Evolutionary conservation across 345 rosid genomes (phyloP), one percentile per base, ranked within the genome.

Genomic region (Dipteronia dyeriana): DNA sequence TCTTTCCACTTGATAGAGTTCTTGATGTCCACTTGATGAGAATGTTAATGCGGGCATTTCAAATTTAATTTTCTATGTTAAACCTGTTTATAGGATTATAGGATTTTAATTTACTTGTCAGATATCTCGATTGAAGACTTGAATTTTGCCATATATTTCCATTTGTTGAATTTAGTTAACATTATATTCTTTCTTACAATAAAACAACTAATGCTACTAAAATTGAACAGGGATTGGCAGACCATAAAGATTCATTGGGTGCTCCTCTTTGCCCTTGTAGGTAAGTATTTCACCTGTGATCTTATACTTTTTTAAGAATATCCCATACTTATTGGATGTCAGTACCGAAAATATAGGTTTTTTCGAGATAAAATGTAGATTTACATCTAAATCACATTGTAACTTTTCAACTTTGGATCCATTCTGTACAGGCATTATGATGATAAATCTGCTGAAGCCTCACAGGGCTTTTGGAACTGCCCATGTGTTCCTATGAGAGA

Each of bases 401-500:
- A 29, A 70, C 49, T 60, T 39, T 71, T 38, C 57, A 62, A 22
- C 17, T 74, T 80, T 67, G 64, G 26, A 29, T n/a, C 62, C 54
- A 38, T 63, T 65, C 16, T 61, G 22, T 82, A 57, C 82, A 96
- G 99, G 90, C 98, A 96, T 83, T 96, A 94, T 75, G 99, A 96
- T 87, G 97, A 96, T 81, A 96, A 96, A 84, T 78, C 90, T 78
- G 97, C 95, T 66, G 99, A 96, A 83, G 98, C 43, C 60, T 87
- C 88, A 6, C 98, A 96, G 75, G 99, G 99, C 57, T 96, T 96
- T 82, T 96, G 98, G 98, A 94, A 96, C 79, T 96, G 97, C 76
- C 99, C 97, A 1, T 96, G 98, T 80, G 99, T 96, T 75, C 99
- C 99, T 17, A 96, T 96, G 98, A 91, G 99, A 85, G 99, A 96